Percentiles rank a stretch among this genome's conserved stretches.
Conservation (phyloP, 768 basidiomycete genomes). For the Rhizopogon salebrosus region DNA sequence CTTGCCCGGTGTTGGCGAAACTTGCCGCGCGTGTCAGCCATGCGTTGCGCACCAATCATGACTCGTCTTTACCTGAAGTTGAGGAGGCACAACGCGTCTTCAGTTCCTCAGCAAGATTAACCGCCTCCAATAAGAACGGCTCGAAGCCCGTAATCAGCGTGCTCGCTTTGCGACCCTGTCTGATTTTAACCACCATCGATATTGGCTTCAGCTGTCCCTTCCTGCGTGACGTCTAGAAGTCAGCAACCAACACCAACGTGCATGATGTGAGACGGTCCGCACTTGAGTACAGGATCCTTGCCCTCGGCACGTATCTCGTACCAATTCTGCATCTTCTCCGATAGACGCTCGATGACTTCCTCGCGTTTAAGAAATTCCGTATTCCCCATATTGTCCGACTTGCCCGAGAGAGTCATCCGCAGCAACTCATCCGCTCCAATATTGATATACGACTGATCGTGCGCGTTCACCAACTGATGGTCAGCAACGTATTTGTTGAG, state of each 20-base stretch:
- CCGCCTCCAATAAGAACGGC: constrained; percentile 62
- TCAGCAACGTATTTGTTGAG: constrained; percentile 60
- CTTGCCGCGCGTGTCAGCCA: constrained; percentile 29
- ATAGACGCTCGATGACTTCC: constrained; percentile 48
- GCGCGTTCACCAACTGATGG: constrained; percentile 58
- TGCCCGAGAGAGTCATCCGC: constrained; percentile 30
- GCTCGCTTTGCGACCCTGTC: constrained; percentile 74
- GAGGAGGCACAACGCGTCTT: constrained; percentile 73
- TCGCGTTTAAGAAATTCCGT: constrained; percentile 63
- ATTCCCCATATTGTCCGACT: constrained; percentile 22
- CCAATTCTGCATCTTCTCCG: constrained; percentile 73
- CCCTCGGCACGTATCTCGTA: constrained; percentile 55
- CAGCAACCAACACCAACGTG: not conserved
- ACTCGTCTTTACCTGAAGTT: constrained; percentile 54
- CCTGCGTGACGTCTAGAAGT: constrained; percentile 32
- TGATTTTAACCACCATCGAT: constrained; percentile 58
- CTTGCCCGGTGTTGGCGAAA: constrained; percentile 57
- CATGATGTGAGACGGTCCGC: constrained; percentile 14
- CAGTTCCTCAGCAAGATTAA: constrained; percentile 75
- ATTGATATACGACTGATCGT: constrained; percentile 66
- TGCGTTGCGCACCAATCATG: not conserved
- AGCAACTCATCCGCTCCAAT: constrained; percentile 45
- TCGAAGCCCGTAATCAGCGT: constrained; percentile 81
- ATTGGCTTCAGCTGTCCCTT: constrained; percentile 76
- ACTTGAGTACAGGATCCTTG: constrained; percentile 58